Base-by-base conservation (phyloP, 1,139 yeast species). In the Pichia sp. region DNA sequence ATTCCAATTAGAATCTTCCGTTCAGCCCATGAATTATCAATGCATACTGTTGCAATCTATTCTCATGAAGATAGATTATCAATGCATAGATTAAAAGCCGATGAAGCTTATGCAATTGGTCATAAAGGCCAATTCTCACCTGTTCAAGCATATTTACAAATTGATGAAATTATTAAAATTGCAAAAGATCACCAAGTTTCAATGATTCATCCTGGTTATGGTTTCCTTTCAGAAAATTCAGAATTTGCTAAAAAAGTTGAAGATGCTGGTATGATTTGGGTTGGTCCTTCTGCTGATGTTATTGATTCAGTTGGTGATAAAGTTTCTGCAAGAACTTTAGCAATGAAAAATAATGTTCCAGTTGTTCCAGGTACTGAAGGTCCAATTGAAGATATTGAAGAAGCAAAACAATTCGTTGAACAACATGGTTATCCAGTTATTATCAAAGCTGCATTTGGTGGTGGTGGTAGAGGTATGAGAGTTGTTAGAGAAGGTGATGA, bases 381-480 rank as follows among this genome's bases (percentile, higher is more conserved):
- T 32, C 97, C 99, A 53, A 89, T 94, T 64, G 92, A 82, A 47
- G 61, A 75, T 25, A 83, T 82, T 30, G 82, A 75, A 42, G 89
- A 92, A 57, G 98, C 97, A 22, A 61, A 69, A 52, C 79, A 65
- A 11, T 92, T 92, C 62, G 97, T 89, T 31, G 77, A 71, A 36
- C 60, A 87, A 66, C 76, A 90, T 65, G 98, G 99, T 26, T 90
- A 65, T 69, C 99, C 99, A 9, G 97, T 92, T 42, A 92, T 92
- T 66, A 90, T 92, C 68, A 92, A 92, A 70, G 98, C 99, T 37
- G 98, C 98, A 38, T 92, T 86, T 63, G 98, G 99, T 66, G 98
- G 98, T 70, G 98, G 98, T 74, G 98, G 99, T 62, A 82, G 98
- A 70, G 98, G 98, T 74, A 92, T 92, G 98, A 82, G 98, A 71